Percentiles rank a stretch among this genome's conserved stretches.
Evolutionary conservation across 208 protist genomes (phyloP).

Genomic region (Leishmania turanica): DNA sequence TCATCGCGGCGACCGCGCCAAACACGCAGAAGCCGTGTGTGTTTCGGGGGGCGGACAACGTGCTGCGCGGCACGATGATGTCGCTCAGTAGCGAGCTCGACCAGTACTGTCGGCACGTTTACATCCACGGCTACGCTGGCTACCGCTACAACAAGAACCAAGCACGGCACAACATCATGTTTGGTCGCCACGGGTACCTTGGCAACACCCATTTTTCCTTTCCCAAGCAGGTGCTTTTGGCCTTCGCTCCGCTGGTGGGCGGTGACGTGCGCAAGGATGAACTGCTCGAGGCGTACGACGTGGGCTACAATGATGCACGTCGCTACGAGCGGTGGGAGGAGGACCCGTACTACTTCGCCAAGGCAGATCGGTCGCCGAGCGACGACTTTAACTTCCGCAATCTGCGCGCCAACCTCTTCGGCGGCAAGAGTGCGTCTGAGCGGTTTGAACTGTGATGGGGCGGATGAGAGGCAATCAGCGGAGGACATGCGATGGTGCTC

Average conservation of each 20-base stretch:
- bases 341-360: conserved; percentile 89
- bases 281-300: conserved; percentile 83
- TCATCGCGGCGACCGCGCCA: conserved; percentile 83
- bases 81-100: conserved; percentile 89
- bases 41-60: conserved; percentile 86
- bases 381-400: conserved; percentile 86
- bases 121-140: conserved; percentile 88
- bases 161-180: conserved; percentile 85
- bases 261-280: conserved; percentile 52
- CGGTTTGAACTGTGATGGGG: conserved; percentile 68
- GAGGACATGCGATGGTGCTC: neutral
- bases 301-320: conserved; percentile 84
- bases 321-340: conserved; percentile 92
- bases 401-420: conserved; percentile 81
- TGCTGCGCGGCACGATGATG: conserved; percentile 91
- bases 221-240: conserved; percentile 67
- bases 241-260: conserved; percentile 70
- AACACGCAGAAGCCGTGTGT: conserved; percentile 84
- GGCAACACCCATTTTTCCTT: conserved; percentile 85
- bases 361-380: conserved; percentile 77
- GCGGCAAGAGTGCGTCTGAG: conserved; percentile 61
- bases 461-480: no score
- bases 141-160: conserved; percentile 83
- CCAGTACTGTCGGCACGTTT: conserved; percentile 88
- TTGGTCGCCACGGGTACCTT: conserved; percentile 84